Percentiles rank a stretch among this genome's conserved stretches.
Conservation (phyloP, 2,329 filamentous ascomycete species). For the Fonsecaea pugnacius region DNA sequence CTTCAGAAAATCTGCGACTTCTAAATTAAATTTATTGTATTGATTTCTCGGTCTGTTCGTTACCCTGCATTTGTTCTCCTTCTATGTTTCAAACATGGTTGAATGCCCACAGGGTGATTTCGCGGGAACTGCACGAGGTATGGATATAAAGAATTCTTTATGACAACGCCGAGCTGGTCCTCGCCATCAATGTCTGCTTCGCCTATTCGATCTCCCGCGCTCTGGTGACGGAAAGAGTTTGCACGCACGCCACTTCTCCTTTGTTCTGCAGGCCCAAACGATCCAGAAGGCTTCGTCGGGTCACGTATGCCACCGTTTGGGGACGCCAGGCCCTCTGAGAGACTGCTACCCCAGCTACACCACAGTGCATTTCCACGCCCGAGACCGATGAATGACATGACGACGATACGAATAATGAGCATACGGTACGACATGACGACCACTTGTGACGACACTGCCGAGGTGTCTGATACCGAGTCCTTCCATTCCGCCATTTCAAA, state of each 20-base stretch:
- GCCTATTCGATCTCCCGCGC: background rate
- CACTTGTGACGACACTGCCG: background rate
- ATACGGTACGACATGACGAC: constrained; percentile 11
- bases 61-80: background rate
- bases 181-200: background rate
- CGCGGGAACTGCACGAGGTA: background rate
- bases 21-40: background rate
- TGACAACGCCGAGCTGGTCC: background rate
- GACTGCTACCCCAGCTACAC: background rate
- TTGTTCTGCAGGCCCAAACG: background rate
- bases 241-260: background rate
- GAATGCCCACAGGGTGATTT: background rate
- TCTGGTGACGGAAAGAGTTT: background rate
- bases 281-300: background rate
- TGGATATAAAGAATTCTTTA: background rate
- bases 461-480: constrained; percentile 31
- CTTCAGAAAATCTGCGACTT: background rate
- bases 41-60: background rate
- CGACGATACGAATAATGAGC: constrained; percentile 24
- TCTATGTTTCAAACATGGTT: background rate
- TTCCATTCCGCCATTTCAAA: constrained; percentile 33
- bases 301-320: background rate
- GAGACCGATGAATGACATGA: constrained; percentile 9
- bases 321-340: constrained; percentile 8
- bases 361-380: background rate